Evolutionary conservation across 2,329 filamentous ascomycete genomes (phyloP).

Genomic region (Botrytis cinerea): DNA sequence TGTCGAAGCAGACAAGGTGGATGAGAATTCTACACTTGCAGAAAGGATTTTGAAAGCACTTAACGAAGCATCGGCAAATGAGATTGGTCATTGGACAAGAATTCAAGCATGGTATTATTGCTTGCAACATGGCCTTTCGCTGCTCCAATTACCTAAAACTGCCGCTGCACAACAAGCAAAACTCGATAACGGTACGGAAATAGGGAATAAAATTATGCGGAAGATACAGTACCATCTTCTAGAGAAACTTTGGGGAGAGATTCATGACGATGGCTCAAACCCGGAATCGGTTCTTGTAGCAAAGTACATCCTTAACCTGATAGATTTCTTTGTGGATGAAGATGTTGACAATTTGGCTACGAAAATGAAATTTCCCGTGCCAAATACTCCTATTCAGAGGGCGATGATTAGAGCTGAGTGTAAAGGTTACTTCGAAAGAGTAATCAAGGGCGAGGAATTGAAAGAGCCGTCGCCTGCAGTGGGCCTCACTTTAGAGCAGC

Average conservation of each 20-base stretch:
- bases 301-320: not conserved
- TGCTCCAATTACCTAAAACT: constrained; percentile 4
- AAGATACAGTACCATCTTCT: constrained; percentile 12
- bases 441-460: not conserved
- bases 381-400: not conserved
- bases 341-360: not conserved
- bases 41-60: not conserved
- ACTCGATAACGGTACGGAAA: not conserved
- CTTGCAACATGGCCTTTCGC: not conserved
- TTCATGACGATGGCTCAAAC: not conserved
- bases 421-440: not conserved
- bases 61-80: constrained; percentile 7
- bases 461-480: not conserved
- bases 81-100: constrained; percentile 19
- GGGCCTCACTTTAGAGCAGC: not conserved
- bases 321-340: constrained; percentile 11
- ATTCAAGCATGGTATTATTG: constrained; percentile 22
- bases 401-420: not conserved
- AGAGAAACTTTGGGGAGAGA: constrained; percentile 12
- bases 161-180: constrained; percentile 20
- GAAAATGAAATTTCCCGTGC: not conserved
- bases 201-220: not conserved
- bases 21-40: not conserved
- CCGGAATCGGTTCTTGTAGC: constrained; percentile 2
- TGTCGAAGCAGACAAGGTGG: not conserved